Conservation (phyloP, 1,284 basidiomycete species). For the Apiotrichum domesticum region DNA sequence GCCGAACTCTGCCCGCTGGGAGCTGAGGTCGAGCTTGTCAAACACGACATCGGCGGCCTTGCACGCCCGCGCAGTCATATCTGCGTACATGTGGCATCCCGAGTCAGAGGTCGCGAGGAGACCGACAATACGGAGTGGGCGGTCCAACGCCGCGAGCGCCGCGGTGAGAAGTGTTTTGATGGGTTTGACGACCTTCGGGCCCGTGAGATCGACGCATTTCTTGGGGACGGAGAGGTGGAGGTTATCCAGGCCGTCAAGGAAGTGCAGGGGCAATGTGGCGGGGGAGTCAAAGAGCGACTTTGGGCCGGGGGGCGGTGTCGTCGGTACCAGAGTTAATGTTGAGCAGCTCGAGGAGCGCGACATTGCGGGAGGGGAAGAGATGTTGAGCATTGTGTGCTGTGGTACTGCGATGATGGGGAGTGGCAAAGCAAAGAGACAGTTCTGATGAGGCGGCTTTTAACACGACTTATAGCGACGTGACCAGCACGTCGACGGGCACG, state of each 20-base stretch:
- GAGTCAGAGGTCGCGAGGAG: slow-evolving; percentile 25
- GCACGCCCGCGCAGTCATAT: slow-evolving; percentile 20
- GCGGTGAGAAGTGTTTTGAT: slow-evolving; percentile 10
- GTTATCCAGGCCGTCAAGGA: too few relatives aligned
- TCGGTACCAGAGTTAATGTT: slow-evolving; percentile 12
- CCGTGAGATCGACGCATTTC: slow-evolving; percentile 7
- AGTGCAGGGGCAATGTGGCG: too few relatives aligned
- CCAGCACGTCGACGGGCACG: too few relatives aligned
- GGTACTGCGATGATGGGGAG: too few relatives aligned
- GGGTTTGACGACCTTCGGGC: slow-evolving; percentile 5
- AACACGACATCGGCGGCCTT: slow-evolving; percentile 15
- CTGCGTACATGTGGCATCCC: slow-evolving; percentile 27
- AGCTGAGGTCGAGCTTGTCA: slow-evolving; percentile 11
- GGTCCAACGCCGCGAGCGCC: slow-evolving; percentile 9
- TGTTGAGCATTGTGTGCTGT: too few relatives aligned
- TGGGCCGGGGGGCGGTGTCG: slow-evolving; percentile 1
- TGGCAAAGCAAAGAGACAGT: too few relatives aligned
- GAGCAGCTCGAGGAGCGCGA: slow-evolving; percentile 16
- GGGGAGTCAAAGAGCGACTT: not conserved
- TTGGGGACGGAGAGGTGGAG: too few relatives aligned
- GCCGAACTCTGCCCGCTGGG: not conserved
- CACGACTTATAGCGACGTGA: too few relatives aligned
- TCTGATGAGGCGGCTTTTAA: too few relatives aligned
- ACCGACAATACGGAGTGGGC: slow-evolving; percentile 24
- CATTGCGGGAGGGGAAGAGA: not conserved